phyloP scores from a whole-genome alignment of 108 stramenopile genomes.

The Conticribra weissflogii region DNA sequence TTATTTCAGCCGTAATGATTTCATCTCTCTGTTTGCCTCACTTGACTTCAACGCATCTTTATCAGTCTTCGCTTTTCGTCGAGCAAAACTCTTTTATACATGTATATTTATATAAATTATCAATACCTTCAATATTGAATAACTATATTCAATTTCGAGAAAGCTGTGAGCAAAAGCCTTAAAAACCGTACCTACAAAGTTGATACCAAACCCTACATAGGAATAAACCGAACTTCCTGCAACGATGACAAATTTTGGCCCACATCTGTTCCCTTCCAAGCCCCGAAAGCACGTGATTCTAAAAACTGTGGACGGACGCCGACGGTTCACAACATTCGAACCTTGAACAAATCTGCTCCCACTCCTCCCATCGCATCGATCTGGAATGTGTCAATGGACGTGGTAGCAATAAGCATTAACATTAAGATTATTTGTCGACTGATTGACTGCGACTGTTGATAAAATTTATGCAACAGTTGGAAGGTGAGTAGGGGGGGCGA shows the following conservation, averaged over 20 bases:
- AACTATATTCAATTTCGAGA: not conserved
- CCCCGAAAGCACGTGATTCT: not conserved
- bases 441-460: not conserved
- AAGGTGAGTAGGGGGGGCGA: too few species aligned
- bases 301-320: not conserved
- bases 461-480: too few species aligned
- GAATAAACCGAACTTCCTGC: not conserved
- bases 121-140: not conserved
- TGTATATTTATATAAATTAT: not conserved
- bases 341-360: too few species aligned
- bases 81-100: not conserved
- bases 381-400: not conserved
- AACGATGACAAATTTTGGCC: not conserved
- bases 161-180: not conserved
- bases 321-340: not conserved
- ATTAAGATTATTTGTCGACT: not conserved
- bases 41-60: too few species aligned
- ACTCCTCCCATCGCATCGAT: not conserved
- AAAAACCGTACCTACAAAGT: not conserved
- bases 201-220: not conserved
- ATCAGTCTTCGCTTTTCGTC: too few species aligned
- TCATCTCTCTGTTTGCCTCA: too few species aligned
- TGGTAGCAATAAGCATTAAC: not conserved
- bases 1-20: too few species aligned
- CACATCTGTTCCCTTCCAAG: not conserved